Evolutionary conservation across 1,284 basidiomycete genomes (phyloP).

Genomic region (Microbotryomycetes sp.): DNA sequence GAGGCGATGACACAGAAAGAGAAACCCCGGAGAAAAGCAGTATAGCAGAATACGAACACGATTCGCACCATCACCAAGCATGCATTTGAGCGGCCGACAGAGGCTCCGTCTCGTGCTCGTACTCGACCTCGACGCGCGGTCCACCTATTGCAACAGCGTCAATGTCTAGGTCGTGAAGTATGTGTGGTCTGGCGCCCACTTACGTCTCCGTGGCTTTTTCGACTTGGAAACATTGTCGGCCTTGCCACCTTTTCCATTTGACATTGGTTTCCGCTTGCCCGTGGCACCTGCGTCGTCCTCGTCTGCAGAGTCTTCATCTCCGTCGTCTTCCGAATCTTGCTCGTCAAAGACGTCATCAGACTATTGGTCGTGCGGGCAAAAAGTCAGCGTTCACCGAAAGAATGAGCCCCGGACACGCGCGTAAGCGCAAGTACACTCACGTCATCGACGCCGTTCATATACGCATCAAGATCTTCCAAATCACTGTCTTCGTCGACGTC

Average conservation of each 20-base stretch:
- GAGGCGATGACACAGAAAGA: too few relatives aligned
- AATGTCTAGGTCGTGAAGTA: slow-evolving; percentile 28
- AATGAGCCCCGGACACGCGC: too few relatives aligned
- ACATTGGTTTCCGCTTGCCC: slow-evolving; percentile 53
- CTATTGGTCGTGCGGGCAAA: slow-evolving; percentile 28
- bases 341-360: slow-evolving; percentile 38
- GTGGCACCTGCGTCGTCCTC: slow-evolving; percentile 43
- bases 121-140: slow-evolving; percentile 85
- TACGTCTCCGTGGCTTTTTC: slow-evolving; percentile 13
- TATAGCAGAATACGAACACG: too few relatives aligned
- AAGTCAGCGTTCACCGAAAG: neutral
- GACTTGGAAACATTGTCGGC: slow-evolving; percentile 45
- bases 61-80: slow-evolving; percentile 9
- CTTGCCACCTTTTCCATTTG: slow-evolving; percentile 50
- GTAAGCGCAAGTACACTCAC: slow-evolving; percentile 5
- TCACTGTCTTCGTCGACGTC: slow-evolving; percentile 53
- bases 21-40: too few relatives aligned
- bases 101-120: slow-evolving; percentile 77
- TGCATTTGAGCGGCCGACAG: slow-evolving; percentile 15
- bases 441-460: slow-evolving; percentile 34
- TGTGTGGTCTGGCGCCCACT: slow-evolving; percentile 16
- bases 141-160: slow-evolving; percentile 47
- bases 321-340: slow-evolving; percentile 39
- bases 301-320: slow-evolving; percentile 41
- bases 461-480: slow-evolving; percentile 54